A percentile compares a stretch with the other conserved stretches of the same genome.
Evolutionary conservation across 176 grass and related monocot species (phyloP).

Genomic region (Ensete glaucum): DNA sequence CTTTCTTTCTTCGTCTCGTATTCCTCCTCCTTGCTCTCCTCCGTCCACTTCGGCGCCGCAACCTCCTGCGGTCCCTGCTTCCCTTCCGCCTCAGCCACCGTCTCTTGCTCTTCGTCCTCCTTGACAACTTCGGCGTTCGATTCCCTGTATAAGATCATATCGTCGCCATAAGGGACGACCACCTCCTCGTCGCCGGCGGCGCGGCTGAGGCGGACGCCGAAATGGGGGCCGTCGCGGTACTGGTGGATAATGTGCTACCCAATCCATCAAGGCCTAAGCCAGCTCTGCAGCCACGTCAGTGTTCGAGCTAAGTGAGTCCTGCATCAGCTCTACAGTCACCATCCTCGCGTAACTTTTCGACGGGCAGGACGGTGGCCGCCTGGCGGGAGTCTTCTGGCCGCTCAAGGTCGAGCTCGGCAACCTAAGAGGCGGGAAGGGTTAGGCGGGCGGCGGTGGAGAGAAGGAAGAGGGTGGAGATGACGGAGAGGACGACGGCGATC

Average conservation of each 20-base stretch:
- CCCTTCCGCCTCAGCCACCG: too few relatives aligned
- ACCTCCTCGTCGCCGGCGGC: neutral
- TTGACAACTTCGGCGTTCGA: too few relatives aligned
- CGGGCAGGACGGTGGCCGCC: neutral
- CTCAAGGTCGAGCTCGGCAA: neutral
- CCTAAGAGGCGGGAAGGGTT: neutral
- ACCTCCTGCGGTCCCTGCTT: neutral
- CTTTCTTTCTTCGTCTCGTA: too few relatives aligned
- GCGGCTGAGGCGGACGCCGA: neutral
- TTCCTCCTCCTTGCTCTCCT: neutral
- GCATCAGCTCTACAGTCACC: too few relatives aligned
- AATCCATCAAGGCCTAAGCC: too few relatives aligned
- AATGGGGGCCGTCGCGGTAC: too few relatives aligned
- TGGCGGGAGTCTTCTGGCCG: neutral
- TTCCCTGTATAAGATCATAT: neutral
- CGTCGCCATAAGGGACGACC: constrained; percentile 12
- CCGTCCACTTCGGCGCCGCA: neutral
- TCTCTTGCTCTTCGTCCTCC: too few relatives aligned
- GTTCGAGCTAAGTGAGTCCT: too few relatives aligned
- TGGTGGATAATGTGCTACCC: too few relatives aligned
- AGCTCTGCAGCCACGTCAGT: too few relatives aligned
- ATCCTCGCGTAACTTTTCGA: neutral
- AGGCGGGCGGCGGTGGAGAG: neutral
- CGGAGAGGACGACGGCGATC: neutral
- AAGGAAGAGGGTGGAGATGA: neutral